Base-by-base conservation (phyloP, 106 monocot genomes). In the Alisma plantagoaquatica region DNA sequence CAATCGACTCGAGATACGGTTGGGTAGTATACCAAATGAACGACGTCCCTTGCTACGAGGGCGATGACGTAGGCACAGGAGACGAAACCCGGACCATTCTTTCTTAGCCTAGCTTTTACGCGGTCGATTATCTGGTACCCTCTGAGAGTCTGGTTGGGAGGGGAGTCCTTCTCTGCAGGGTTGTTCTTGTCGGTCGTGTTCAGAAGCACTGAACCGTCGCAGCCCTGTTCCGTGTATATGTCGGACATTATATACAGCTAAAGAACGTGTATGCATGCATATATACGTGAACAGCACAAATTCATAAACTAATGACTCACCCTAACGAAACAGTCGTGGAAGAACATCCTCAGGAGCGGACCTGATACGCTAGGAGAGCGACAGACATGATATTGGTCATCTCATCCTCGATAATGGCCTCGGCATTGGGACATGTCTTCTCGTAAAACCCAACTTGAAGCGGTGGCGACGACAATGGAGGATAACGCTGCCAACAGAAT, bases 251-350 rank as follows among this genome's bases (percentile, higher is more conserved):
- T n/a, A n/a, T n/a, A n/a, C n/a, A n/a, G n/a, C n/a, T n/a, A n/a
- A n/a, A n/a, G n/a, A n/a, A n/a, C n/a, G n/a, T n/a, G n/a, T n/a
- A n/a, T n/a, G n/a, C n/a, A n/a, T n/a, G n/a, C n/a, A n/a, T n/a
- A n/a, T n/a, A n/a, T n/a, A n/a, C n/a, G n/a, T n/a, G n/a, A n/a
- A n/a, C n/a, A n/a, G n/a, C n/a, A n/a, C n/a, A n/a, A n/a, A n/a
- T n/a, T n/a, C n/a, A n/a, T n/a, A n/a, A n/a, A n/a, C n/a, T n/a
- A n/a, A n/a, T n/a, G 1, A 27, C 57, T 10, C 73, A 89, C 88
- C 51, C 56, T 69, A 2, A 89, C 82, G 49, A 83, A 89, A 24
- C 88, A 89, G 46, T 83, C 88, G 60, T 83, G 88, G 61, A 83
- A 89, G 51, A 78, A 75, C 54, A 89, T 52, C 46, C 88, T 57